phyloP scores from a whole-genome alignment of 345 rosid species.

The Arabis alpina region DNA sequence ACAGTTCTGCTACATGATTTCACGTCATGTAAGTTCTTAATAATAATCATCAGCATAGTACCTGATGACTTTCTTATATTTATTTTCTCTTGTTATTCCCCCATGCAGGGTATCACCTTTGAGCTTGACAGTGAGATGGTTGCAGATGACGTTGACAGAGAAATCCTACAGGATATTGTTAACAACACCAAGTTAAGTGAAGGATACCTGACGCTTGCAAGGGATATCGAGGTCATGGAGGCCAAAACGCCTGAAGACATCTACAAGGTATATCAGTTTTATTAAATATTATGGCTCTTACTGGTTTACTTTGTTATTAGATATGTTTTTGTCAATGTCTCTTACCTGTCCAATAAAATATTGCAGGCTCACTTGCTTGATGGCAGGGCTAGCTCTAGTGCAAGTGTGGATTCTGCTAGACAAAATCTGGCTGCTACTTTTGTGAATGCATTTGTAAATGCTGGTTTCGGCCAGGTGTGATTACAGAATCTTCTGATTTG shows the following conservation, averaged over 20 bases:
- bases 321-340: constrained; percentile 6
- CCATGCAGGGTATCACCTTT: constrained; percentile 67
- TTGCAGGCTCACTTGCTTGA: constrained; percentile 92
- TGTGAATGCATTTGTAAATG: constrained; percentile 97
- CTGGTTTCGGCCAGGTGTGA: constrained; percentile 92
- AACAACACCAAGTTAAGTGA: constrained; percentile 81
- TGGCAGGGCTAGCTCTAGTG: constrained; percentile 79
- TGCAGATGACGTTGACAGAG: constrained; percentile 68
- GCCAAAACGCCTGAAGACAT: constrained; percentile 95
- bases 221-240: constrained; percentile 99
- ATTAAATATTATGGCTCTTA: background rate
- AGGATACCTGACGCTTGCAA: constrained; percentile 93
- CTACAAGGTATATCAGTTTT: constrained; percentile 67
- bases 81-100: constrained; percentile 26
- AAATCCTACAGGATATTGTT: constrained; percentile 73
- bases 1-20: constrained; percentile 89
- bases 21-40: constrained; percentile 77
- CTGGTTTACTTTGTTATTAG: constrained; percentile 11
- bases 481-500: constrained; percentile 18
- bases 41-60: constrained; percentile 1
- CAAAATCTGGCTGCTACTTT: constrained; percentile 96
- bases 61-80: background rate
- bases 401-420: constrained; percentile 88
- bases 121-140: constrained; percentile 74
- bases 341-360: constrained; percentile 28